Evolutionary conservation across 2,329 filamentous ascomycete species (phyloP).

Genomic region (Ascochyta pisi): DNA sequence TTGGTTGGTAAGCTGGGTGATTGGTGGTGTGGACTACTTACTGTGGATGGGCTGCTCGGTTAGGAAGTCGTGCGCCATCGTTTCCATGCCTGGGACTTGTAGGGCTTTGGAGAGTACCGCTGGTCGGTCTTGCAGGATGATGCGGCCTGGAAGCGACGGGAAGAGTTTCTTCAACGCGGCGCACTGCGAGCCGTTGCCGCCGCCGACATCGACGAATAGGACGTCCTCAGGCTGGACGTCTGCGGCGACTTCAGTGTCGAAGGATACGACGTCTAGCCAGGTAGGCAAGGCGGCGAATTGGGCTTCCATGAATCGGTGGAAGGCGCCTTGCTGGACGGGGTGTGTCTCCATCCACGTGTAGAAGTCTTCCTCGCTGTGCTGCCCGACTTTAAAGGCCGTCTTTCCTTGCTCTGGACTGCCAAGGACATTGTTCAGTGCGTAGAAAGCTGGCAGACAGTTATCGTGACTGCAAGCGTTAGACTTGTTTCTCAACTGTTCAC

Average conservation of each 20-base stretch:
- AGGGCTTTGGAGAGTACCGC: slow-evolving; percentile 5
- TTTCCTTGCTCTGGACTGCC: not conserved
- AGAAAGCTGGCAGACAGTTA: slow-evolving; percentile 7
- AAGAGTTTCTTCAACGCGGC: slow-evolving; percentile 1
- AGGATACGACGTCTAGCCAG: slow-evolving; percentile 7
- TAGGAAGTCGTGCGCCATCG: slow-evolving; percentile 9
- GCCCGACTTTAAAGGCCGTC: slow-evolving; percentile 5
- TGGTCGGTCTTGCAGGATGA: slow-evolving; percentile 6
- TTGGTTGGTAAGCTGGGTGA: not conserved
- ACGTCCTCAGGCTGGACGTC: not conserved
- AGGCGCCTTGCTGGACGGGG: slow-evolving; percentile 11
- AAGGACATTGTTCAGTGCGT: not conserved
- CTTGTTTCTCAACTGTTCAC: not conserved
- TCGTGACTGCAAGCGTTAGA: slow-evolving; percentile 1
- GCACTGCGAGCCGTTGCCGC: slow-evolving; percentile 11
- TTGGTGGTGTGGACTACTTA: not conserved
- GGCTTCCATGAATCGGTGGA: slow-evolving; percentile 8
- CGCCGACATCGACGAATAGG: slow-evolving; percentile 10
- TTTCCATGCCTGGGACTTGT: not conserved
- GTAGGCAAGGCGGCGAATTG: slow-evolving; percentile 1
- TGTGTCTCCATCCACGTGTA: slow-evolving; percentile 12
- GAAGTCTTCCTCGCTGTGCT: slow-evolving; percentile 8
- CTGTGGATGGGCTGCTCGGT: slow-evolving; percentile 7
- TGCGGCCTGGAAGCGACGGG: not conserved
- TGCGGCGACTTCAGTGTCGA: slow-evolving; percentile 1